Evolutionary conservation across 2,329 filamentous ascomycete genomes (phyloP).

Genomic region (Sporothrix mexicana): DNA sequence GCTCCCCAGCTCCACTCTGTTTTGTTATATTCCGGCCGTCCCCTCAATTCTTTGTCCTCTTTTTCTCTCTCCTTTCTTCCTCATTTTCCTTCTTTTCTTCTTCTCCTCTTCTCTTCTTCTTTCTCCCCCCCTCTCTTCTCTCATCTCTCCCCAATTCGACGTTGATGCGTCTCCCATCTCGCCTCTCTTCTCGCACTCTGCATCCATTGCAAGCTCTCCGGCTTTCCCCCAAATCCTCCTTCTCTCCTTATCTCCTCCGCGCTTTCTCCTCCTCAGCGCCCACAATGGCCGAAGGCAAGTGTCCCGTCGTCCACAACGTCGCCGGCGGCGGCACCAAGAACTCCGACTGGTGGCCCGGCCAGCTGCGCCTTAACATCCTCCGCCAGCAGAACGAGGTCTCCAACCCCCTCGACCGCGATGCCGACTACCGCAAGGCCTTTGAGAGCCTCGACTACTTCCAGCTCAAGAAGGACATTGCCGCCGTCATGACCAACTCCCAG

Average conservation of each 20-base stretch:
- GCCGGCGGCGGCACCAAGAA: constrained; percentile 71
- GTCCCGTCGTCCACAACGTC: constrained; percentile 37
- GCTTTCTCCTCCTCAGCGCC: constrained; percentile 22
- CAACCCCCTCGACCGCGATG: constrained; percentile 69
- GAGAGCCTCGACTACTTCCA: constrained; percentile 57
- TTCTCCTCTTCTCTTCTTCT: constrained; percentile 6
- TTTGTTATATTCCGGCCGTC: constrained; percentile 13
- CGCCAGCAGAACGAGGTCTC: constrained; percentile 70
- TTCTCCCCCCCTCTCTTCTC: neutral
- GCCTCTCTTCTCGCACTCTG: neutral
- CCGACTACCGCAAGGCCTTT: constrained; percentile 76
- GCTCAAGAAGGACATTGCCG: constrained; percentile 74
- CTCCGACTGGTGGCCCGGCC: constrained; percentile 76
- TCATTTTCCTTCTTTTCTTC: neutral
- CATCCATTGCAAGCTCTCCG: constrained; percentile 6
- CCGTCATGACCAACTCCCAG: constrained; percentile 77
- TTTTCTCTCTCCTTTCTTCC: constrained; percentile 10
- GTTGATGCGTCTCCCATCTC: constrained; percentile 29
- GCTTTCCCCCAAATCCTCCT: constrained; percentile 14
- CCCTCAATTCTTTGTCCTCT: constrained; percentile 16
- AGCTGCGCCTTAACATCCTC: constrained; percentile 71
- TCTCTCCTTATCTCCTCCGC: constrained; percentile 3
- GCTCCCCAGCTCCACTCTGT: constrained; percentile 4
- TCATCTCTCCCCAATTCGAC: neutral
- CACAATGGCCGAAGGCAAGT: constrained; percentile 32